Evolutionary conservation across 2,329 filamentous ascomycete genomes (phyloP).

Genomic region (Exserohilum turcica): DNA sequence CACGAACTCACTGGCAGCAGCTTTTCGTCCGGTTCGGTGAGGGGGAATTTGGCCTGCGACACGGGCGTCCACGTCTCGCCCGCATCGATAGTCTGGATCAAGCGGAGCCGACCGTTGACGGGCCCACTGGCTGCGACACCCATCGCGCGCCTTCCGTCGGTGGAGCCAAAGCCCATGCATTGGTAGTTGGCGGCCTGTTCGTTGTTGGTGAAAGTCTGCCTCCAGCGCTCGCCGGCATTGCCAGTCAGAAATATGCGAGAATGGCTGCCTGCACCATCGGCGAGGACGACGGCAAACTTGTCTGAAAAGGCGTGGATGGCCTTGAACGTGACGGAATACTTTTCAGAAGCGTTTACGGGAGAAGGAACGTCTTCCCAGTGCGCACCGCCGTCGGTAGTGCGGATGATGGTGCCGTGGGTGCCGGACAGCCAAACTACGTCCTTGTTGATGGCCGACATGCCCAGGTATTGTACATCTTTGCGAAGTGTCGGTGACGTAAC

Average conservation of each 20-base stretch:
- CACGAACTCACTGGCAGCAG: slow-evolving; percentile 39
- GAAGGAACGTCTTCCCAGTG: slow-evolving; percentile 37
- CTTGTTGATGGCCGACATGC: slow-evolving; percentile 29
- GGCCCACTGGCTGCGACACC: slow-evolving; percentile 39
- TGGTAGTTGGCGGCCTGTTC: slow-evolving; percentile 36
- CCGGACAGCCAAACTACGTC: slow-evolving; percentile 32
- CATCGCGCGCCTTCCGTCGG: slow-evolving; percentile 9
- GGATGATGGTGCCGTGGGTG: slow-evolving; percentile 35
- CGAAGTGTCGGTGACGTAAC: slow-evolving; percentile 5
- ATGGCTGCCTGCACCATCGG: slow-evolving; percentile 33
- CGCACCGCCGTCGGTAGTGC: slow-evolving; percentile 28
- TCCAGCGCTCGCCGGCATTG: slow-evolving; percentile 31
- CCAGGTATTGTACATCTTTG: slow-evolving; percentile 29
- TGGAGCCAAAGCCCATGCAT: slow-evolving; percentile 36
- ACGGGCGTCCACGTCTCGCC: slow-evolving; percentile 30
- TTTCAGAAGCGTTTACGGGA: slow-evolving; percentile 19
- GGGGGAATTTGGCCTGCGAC: slow-evolving; percentile 17
- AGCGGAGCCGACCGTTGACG: slow-evolving; percentile 34
- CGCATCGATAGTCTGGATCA: slow-evolving; percentile 35
- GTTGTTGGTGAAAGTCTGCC: slow-evolving; percentile 29
- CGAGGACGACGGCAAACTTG: slow-evolving; percentile 25
- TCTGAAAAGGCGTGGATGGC: slow-evolving; percentile 36
- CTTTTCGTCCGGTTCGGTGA: slow-evolving; percentile 30
- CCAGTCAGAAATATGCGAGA: slow-evolving; percentile 32
- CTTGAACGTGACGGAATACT: slow-evolving; percentile 31